Percentiles rank a stretch among this genome's conserved stretches.
Evolutionary conservation across 352 stramenopile species (phyloP).

Genomic region (Pythium scleroteichum): DNA sequence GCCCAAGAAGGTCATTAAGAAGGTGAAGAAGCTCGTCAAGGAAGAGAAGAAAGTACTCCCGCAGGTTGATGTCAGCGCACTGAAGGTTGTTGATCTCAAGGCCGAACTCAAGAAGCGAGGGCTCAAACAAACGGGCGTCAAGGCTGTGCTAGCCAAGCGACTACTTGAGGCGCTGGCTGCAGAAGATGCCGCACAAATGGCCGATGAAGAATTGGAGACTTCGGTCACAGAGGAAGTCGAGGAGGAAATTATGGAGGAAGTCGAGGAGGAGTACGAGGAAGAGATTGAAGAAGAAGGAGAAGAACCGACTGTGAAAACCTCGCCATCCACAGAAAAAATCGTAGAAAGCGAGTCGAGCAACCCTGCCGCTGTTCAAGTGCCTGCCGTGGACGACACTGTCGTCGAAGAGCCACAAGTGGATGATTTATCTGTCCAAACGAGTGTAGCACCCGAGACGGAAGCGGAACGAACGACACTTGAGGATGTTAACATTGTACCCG

Average conservation of each 20-base stretch:
- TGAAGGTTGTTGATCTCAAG: slow-evolving; percentile 61
- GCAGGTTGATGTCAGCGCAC: slow-evolving; percentile 27
- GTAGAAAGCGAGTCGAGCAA: no score
- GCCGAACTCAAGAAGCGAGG: slow-evolving; percentile 61
- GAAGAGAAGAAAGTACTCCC: slow-evolving; percentile 28
- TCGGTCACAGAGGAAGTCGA: slow-evolving; percentile 30
- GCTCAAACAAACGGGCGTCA: slow-evolving; percentile 50
- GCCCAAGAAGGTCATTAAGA: slow-evolving; percentile 30
- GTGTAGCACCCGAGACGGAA: neutral
- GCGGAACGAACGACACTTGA: slow-evolving; percentile 7
- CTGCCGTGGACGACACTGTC: no score
- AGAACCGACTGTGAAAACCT: no score
- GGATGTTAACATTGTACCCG: slow-evolving; percentile 1
- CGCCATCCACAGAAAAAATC: no score
- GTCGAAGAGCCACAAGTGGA: no score
- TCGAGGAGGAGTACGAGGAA: slow-evolving; percentile 38
- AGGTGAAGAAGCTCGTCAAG: slow-evolving; percentile 27
- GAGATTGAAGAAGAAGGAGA: slow-evolving; percentile 19
- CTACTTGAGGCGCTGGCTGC: slow-evolving; percentile 51
- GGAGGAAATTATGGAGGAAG: slow-evolving; percentile 33
- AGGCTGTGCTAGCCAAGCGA: slow-evolving; percentile 48
- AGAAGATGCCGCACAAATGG: slow-evolving; percentile 33
- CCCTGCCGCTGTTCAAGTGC: no score
- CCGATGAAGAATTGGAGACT: slow-evolving; percentile 37
- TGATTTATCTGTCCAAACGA: no score